Percentiles rank a stretch among this genome's conserved stretches.
Conservation (phyloP, 768 basidiomycete genomes). For the Psilocybe cyanescens region DNA sequence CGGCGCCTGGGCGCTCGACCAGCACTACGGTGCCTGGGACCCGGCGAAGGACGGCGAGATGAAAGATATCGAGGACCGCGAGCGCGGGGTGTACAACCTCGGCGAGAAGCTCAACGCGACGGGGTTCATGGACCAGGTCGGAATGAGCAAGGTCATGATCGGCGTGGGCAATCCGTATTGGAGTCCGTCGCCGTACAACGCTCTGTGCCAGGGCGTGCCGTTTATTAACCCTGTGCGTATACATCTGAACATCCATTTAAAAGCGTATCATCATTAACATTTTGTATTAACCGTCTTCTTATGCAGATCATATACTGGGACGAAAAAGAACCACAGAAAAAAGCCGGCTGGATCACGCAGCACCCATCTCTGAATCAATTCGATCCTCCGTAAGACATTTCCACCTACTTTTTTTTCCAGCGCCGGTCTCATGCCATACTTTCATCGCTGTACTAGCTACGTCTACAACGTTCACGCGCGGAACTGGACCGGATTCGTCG, state of each 20-base stretch:
- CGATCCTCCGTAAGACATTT: slow-evolving; percentile 30
- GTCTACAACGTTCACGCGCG: slow-evolving; percentile 35
- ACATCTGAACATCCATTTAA: background rate
- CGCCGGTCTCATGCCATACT: background rate
- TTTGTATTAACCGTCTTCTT: background rate
- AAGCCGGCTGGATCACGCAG: slow-evolving; percentile 32
- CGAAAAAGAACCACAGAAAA: slow-evolving; percentile 26
- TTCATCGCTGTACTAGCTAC: slow-evolving; percentile 17
- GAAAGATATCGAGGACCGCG: slow-evolving; percentile 25
- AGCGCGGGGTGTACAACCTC: slow-evolving; percentile 24
- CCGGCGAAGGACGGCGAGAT: slow-evolving; percentile 23
- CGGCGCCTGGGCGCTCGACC: slow-evolving; percentile 27
- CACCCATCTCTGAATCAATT: slow-evolving; percentile 30
- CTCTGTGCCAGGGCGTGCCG: slow-evolving; percentile 39
- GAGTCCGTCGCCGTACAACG: slow-evolving; percentile 36
- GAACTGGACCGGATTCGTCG: slow-evolving; percentile 30
- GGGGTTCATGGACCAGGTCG: slow-evolving; percentile 26
- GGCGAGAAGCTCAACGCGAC: slow-evolving; percentile 16
- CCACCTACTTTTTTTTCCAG: background rate
- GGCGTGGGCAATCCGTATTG: slow-evolving; percentile 30
- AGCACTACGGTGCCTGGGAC: slow-evolving; percentile 25
- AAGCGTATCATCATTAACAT: background rate
- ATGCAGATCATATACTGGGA: slow-evolving; percentile 30
- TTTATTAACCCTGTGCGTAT: slow-evolving; percentile 38
- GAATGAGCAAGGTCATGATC: slow-evolving; percentile 31